Conservation (phyloP, 2,329 filamentous ascomycete species). For the Sphaerostilbella broomeana region DNA sequence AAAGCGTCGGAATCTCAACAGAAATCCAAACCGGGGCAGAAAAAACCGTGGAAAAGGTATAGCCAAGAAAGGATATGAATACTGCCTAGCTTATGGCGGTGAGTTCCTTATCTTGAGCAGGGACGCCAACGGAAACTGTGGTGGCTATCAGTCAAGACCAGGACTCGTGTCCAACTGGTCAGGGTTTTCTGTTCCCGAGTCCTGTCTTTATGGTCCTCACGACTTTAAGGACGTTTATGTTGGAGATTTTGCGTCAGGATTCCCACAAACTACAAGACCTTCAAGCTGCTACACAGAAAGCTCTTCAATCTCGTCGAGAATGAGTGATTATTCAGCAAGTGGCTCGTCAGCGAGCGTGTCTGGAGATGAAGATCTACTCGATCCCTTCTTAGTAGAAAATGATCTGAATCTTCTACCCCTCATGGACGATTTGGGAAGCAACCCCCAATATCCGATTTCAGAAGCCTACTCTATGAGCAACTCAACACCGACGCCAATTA, state of each 20-base stretch:
- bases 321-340: background rate
- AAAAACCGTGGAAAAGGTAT: constrained; percentile 5
- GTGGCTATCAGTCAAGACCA: constrained; percentile 8
- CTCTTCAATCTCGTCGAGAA: background rate
- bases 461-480: too few species aligned
- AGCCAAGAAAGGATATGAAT: constrained; percentile 3
- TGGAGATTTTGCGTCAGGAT: too few species aligned
- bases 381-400: too few species aligned
- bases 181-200: background rate
- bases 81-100: background rate
- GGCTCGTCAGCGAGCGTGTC: background rate
- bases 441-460: too few species aligned
- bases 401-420: too few species aligned
- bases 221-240: too few species aligned
- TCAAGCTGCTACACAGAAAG: background rate
- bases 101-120: constrained; percentile 10
- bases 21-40: constrained; percentile 1
- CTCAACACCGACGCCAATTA: too few species aligned
- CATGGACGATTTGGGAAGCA: too few species aligned
- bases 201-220: too few species aligned
- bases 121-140: background rate
- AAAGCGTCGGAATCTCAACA: background rate
- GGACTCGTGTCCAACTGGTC: constrained; percentile 3
- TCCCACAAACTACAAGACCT: background rate
- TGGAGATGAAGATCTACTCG: too few species aligned